These are phyloP conservation scores for Bifiguratus adelaidae DNA, from an alignment of 192 early-diverging fungal genomes.

Conservation along the genomic window DNA sequence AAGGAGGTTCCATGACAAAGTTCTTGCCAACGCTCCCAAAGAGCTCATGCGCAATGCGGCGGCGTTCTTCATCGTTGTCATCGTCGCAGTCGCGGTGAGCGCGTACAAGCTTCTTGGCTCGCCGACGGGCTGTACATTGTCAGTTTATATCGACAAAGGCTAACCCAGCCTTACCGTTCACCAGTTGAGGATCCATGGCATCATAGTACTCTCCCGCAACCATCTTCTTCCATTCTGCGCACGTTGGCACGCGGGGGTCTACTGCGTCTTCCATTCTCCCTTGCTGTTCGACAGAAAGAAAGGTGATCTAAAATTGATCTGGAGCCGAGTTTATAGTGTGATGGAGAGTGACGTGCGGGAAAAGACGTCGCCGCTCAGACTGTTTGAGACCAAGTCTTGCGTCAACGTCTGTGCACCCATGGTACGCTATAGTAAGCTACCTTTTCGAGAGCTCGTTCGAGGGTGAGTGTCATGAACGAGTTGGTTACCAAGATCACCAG, in stretches of 20 bases:
- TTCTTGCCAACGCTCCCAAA: slow-evolving; percentile 48
- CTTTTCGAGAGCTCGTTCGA: slow-evolving; percentile 81
- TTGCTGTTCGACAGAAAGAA: no score
- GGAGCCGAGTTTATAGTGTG: no score
- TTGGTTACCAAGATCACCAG: not conserved
- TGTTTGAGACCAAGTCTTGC: slow-evolving; percentile 44
- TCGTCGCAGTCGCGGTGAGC: no score
- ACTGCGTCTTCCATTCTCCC: no score
- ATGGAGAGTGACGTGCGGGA: no score
- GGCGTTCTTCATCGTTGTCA: no score
- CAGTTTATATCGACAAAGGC: slow-evolving; percentile 19
- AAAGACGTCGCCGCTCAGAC: slow-evolving; percentile 24
- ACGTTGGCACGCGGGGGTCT: no score
- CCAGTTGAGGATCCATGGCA: slow-evolving; percentile 41
- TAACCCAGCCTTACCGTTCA: slow-evolving; percentile 12
- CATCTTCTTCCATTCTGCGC: slow-evolving; percentile 60
- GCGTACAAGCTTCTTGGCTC: slow-evolving; percentile 4
- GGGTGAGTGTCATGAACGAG: slow-evolving; percentile 32
- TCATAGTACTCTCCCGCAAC: slow-evolving; percentile 46
- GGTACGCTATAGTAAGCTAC: slow-evolving; percentile 93
- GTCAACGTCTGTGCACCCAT: slow-evolving; percentile 90
- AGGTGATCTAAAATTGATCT: no score
- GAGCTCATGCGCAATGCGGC: slow-evolving; percentile 28
- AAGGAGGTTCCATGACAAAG: slow-evolving; percentile 52
- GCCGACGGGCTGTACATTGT: slow-evolving; percentile 15